These are phyloP conservation scores for Mucor mucedo DNA, from an alignment of 371 early-diverging fungal species.

Conservation along the genomic window DNA sequence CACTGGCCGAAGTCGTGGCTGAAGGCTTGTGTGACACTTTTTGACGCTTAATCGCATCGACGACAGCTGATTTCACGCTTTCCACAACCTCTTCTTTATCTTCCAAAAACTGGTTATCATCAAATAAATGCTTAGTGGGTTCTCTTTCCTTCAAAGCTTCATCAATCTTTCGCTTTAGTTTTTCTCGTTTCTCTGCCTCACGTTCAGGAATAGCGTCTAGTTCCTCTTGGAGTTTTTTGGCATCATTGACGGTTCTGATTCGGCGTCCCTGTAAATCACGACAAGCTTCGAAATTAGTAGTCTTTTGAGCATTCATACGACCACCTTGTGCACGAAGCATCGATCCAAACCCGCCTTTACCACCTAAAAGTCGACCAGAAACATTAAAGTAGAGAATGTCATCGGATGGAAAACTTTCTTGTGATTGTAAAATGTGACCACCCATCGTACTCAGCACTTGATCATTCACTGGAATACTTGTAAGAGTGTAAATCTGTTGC, in stretches of 20 bases:
- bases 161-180: conserved; percentile 81
- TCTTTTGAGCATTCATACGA: conserved; percentile 87
- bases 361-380: conserved; percentile 64
- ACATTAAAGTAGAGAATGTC: conserved; percentile 1
- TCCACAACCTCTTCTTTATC: conserved; percentile 78
- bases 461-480: conserved; percentile 50
- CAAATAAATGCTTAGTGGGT: conserved; percentile 77
- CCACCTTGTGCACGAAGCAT: conserved; percentile 95
- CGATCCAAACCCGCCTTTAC: conserved; percentile 97
- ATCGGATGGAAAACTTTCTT: conserved; percentile 24
- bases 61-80: conserved; percentile 73
- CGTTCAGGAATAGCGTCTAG: conserved; percentile 75
- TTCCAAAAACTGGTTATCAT: conserved; percentile 79
- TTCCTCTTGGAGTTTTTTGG: conserved; percentile 84
- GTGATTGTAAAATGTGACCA: conserved; percentile 44
- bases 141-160: conserved; percentile 74
- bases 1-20: conserved; percentile 28
- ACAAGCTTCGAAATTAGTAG: conserved; percentile 93
- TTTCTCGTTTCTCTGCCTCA: conserved; percentile 69
- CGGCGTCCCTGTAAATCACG: conserved; percentile 92
- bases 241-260: conserved; percentile 87
- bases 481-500: conserved; percentile 35
- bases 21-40: conserved; percentile 30
- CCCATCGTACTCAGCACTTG: conserved; percentile 52
- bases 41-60: conserved; percentile 46